Evolutionary conservation across 73 alveolate genomes (phyloP).

Genomic region (Tetrahymena thermophila): DNA sequence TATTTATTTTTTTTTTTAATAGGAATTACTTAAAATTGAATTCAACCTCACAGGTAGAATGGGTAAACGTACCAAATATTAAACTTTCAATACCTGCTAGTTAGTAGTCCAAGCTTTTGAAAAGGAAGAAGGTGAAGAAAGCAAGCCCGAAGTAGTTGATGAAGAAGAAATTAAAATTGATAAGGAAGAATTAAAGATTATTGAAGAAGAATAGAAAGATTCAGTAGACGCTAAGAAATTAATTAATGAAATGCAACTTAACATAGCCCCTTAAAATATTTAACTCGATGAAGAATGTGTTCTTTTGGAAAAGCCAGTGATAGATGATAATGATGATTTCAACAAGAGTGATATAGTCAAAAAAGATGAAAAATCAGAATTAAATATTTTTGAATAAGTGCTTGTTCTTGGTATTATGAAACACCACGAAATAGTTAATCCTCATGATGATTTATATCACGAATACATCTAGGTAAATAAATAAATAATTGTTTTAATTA

Average conservation of each 20-base stretch:
- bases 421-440: conserved; percentile 66
- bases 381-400: conserved; percentile 77
- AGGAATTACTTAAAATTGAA: conserved; percentile 57
- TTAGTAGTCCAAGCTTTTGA: conserved; percentile 74
- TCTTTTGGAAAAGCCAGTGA: conserved; percentile 74
- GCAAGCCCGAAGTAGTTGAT: not conserved
- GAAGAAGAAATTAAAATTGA: conserved; percentile 10
- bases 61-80: conserved; percentile 92
- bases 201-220: conserved; percentile 7
- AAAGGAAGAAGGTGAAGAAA: conserved; percentile 16
- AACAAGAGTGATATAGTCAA: conserved; percentile 21
- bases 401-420: conserved; percentile 75
- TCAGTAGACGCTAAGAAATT: conserved; percentile 52
- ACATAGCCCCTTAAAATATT: conserved; percentile 43
- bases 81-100: conserved; percentile 78
- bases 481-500: not conserved
- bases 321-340: conserved; percentile 72
- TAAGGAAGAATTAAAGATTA: conserved; percentile 16
- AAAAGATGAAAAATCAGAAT: conserved; percentile 6
- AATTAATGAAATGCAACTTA: conserved; percentile 1
- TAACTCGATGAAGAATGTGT: conserved; percentile 75
- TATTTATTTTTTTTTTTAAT: not conserved
- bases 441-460: conserved; percentile 78
- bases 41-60: conserved; percentile 88
- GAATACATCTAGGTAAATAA: not conserved